phyloP scores from a whole-genome alignment of 331 rosid genomes.

The Acacia pycnantha region DNA sequence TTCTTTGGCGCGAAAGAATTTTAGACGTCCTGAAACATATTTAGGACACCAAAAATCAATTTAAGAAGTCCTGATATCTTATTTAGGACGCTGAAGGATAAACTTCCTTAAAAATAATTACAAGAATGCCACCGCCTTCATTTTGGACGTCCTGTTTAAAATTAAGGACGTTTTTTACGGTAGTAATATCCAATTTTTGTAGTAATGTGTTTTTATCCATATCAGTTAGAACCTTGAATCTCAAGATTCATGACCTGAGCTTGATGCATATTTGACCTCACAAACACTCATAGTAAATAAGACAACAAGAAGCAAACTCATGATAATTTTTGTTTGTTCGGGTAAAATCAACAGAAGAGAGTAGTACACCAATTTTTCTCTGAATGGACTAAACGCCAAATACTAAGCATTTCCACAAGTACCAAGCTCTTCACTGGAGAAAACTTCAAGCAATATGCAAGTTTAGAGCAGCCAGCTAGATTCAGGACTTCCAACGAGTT shows the following conservation, averaged over 20 bases:
- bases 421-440: not conserved
- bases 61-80: too few species aligned
- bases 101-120: too few species aligned
- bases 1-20: too few species aligned
- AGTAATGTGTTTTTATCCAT: too few species aligned
- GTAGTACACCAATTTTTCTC: not conserved
- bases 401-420: not conserved
- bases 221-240: too few species aligned
- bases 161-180: too few species aligned
- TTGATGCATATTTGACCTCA: not conserved
- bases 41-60: too few species aligned
- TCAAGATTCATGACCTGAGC: not conserved
- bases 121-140: too few species aligned
- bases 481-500: not conserved
- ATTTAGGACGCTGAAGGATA: too few species aligned
- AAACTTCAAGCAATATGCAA: not conserved
- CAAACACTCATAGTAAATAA: not conserved
- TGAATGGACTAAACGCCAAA: not conserved
- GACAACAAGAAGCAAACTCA: not conserved
- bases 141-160: too few species aligned
- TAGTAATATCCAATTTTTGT: too few species aligned
- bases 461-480: not conserved
- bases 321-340: not conserved
- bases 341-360: not conserved
- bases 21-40: too few species aligned